Evolutionary conservation across 2,329 filamentous ascomycete genomes (phyloP), one percentile per base, ranked within the genome.

Genomic region (Celoporthe dispersa): DNA sequence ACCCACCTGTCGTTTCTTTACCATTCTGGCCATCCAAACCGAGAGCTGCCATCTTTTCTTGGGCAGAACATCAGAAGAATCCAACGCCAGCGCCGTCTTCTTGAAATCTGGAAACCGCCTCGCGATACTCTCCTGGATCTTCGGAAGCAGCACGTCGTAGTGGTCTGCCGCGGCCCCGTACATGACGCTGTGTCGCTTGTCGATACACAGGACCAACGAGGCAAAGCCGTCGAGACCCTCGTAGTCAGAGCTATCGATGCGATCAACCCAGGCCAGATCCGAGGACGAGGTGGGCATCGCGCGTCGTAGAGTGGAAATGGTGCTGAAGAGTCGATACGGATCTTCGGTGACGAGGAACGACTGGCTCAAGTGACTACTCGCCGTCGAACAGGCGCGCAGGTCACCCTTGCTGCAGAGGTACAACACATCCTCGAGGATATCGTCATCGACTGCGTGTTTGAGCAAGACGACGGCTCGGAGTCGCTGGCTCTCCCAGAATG

Each of bases 181-280:
- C 41, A 71, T 59, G 25, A 57, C 37, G 33, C 65, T 65, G 4
- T 71, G 65, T 37, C 70, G 64, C 25, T 59, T 69, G 37, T 71
- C 68, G 2, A 71, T 41, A 12, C 68, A 70, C 33, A 70, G 22
- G n/a, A 71, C 68, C 44, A 71, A 31, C 48, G 68, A 60, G 16
- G 68, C 65, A 39, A 71, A 71, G 33, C 68, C 55, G n/a, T 71
- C 70, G n/a, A 71, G 67, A 11, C 61, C 68, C 19, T 71, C 68
- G 12, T 69, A 71, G 31, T 71, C 70, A n/a, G 53, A 9, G 19
- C 59, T 62, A 37, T 55, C 55, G 37, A 71, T 70, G 1, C 70
- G 64, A 37, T 71, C 70, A 9, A 71, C 53, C 70, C 70, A 71
- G 33, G 53, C 39, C 3, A 68, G 35, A 8, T 70, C 70, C 1